Base-by-base conservation (phyloP, 129 eudicot species). In the Rutidosis leptorrhynchoides region DNA sequence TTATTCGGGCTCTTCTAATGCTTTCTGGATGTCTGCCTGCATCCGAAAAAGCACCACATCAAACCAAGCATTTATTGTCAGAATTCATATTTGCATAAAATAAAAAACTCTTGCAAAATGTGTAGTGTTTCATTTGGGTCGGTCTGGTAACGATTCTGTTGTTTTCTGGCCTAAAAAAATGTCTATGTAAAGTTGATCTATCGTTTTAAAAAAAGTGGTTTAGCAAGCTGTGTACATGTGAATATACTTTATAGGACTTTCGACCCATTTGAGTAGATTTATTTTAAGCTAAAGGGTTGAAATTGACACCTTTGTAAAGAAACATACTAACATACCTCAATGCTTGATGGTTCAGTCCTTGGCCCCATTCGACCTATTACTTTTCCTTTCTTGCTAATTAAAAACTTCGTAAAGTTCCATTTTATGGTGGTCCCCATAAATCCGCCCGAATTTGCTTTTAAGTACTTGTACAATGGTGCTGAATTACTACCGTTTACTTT, bases 371-470 rank as follows among this genome's bases (percentile, higher is more conserved):
- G 86, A 28, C 68, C 60, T 51, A 87, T 64, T 23, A 84, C 90
- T 17, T 72, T 65, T 5, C 97, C 97, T 25, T 87, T 82, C 79
- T 81, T 90, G 64, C 79, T 82, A 51, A 90, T 76, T 19, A 90
- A 78, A 79, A 90, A 90, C 85, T 90, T 90, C 22, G 89, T 80
- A 80, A 90, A 90, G 79, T 90, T 90, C 97, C 97, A 90, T 72
- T 90, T 86, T 60, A 90, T 84, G 14, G 76, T 7, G 14, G 79
- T 63, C 23, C 93, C 95, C 57, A 75, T 69, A 57, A 71, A 71
- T 27, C 87, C 85, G 42, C 92, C 89, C 25, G 64, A 74, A 62
- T 79, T 83, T 19, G 93, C 87, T 72, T 87, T 90, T 12, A 90
- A 82, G 74, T 78, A 90, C 70, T 80, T 74, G 82, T 79, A 90